Base-by-base conservation (phyloP, 331 rosid genomes). In the Saraca asoca region DNA sequence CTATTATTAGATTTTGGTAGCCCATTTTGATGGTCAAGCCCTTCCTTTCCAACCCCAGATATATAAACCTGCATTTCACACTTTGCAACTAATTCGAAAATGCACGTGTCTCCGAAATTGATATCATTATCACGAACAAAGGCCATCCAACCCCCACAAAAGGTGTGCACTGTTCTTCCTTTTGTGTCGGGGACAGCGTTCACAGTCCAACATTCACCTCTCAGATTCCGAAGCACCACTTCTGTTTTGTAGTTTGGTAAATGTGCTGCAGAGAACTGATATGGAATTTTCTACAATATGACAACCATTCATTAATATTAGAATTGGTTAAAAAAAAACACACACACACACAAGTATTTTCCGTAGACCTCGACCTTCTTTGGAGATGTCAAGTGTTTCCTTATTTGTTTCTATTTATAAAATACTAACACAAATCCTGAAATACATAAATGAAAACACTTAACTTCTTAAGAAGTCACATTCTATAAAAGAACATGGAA, bases 71-170 rank as follows among this genome's bases (percentile, higher is more conserved):
- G 85, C 88, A 91, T 80, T 64, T 89, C 95, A 59, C 73, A 76
- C 68, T 80, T 79, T 44, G 76, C 83, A 55, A 91, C 82, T 2
- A 91, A 85, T 81, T 91, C 98, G 38, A 91, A 91, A 17, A 87
- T 87, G 87, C 96, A 89, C 0, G 93, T 71, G 78, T 91, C 98
- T 35, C 96, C 96, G 35, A 87, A 70, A 56, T 89, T 84, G 53
- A 89, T 56, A 71, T 84, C 85, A 66, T 91, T 89, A 54, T 82
- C 95, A 6, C 98, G 95, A 68, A 91, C 98, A 63, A 91, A 91
- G 7, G 98, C 95, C 91, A 89, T 79, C 98, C 98, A 89, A 20
- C 98, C 98, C 52, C 98, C 98, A 29, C 98, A 91, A 70, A 91
- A 87, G 14, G 96, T 91, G 81, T 87, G 96, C 71, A 85, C 82